A percentile compares a stretch with the other conserved stretches of the same genome.
Evolutionary conservation across 169 alveolate species (phyloP).

Genomic region (Plasmodium vinckei): DNA sequence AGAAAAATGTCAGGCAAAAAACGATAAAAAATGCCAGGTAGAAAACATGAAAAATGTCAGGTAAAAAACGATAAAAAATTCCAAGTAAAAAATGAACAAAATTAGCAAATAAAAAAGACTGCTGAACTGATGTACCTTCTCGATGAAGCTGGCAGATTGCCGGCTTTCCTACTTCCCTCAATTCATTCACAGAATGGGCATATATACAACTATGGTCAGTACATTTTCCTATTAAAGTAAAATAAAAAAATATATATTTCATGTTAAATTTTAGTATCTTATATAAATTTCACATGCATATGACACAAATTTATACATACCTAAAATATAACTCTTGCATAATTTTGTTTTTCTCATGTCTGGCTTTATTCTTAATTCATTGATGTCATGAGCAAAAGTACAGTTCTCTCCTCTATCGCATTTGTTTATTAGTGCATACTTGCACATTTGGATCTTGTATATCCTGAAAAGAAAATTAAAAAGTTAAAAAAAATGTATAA

Average conservation of each 20-base stretch:
- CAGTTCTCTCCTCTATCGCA: conserved; percentile 70
- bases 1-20: neutral
- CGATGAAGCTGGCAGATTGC: conserved; percentile 64
- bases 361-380: conserved; percentile 59
- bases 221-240: conserved; percentile 36
- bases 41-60: neutral
- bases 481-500: neutral
- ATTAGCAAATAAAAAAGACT: too few relatives aligned
- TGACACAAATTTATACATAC: neutral
- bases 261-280: too few relatives aligned
- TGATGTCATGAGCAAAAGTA: conserved; percentile 63
- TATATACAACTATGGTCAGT: conserved; percentile 39
- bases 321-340: conserved; percentile 56
- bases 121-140: too few relatives aligned
- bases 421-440: conserved; percentile 56
- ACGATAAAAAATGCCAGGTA: neutral
- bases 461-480: conserved; percentile 5
- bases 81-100: too few relatives aligned
- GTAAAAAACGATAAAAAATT: too few relatives aligned
- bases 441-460: conserved; percentile 67
- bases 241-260: neutral
- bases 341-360: conserved; percentile 66
- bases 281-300: too few relatives aligned
- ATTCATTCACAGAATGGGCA: conserved; percentile 64
- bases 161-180: conserved; percentile 69